Percentiles rank a stretch among this genome's conserved stretches.
phyloP scores from a whole-genome alignment of 495 filamentous ascomycete species.

The Evernia prunastri region DNA sequence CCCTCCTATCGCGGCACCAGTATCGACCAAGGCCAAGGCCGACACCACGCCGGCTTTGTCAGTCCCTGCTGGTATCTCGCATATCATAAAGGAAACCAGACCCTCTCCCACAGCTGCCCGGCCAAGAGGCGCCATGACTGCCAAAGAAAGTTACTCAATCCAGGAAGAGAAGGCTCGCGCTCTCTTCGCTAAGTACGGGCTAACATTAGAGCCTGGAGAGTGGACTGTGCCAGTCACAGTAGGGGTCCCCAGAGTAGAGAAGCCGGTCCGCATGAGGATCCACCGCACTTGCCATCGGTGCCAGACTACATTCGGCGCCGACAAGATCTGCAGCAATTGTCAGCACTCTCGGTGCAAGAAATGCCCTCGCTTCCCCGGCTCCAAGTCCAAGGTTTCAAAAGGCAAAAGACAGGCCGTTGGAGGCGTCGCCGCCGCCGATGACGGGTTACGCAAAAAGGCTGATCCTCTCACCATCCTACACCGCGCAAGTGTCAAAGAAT shows the following conservation, averaged over 20 bases:
- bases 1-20: constrained; percentile 14
- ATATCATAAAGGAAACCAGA: constrained; percentile 22
- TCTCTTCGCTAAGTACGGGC: constrained; percentile 67
- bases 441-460: constrained; percentile 23
- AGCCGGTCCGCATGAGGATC: constrained; percentile 85
- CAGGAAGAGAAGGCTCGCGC: constrained; percentile 64
- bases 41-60: constrained; percentile 16
- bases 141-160: constrained; percentile 37
- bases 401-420: constrained; percentile 18
- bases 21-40: background rate
- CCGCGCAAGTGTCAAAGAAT: constrained; percentile 61
- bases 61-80: constrained; percentile 18
- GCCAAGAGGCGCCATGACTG: constrained; percentile 18
- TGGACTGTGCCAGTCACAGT: constrained; percentile 53
- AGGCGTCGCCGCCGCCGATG: constrained; percentile 29
- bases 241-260: constrained; percentile 68
- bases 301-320: constrained; percentile 61
- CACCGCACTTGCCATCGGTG: constrained; percentile 78
- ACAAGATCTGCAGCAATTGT: constrained; percentile 65
- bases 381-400: constrained; percentile 39
- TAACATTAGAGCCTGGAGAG: constrained; percentile 63
- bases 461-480: constrained; percentile 52
- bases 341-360: constrained; percentile 70
- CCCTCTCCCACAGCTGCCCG: constrained; percentile 8
- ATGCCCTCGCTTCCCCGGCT: constrained; percentile 66